Conservation (phyloP, 441 rosid species). For the Capsella rubella region DNA sequence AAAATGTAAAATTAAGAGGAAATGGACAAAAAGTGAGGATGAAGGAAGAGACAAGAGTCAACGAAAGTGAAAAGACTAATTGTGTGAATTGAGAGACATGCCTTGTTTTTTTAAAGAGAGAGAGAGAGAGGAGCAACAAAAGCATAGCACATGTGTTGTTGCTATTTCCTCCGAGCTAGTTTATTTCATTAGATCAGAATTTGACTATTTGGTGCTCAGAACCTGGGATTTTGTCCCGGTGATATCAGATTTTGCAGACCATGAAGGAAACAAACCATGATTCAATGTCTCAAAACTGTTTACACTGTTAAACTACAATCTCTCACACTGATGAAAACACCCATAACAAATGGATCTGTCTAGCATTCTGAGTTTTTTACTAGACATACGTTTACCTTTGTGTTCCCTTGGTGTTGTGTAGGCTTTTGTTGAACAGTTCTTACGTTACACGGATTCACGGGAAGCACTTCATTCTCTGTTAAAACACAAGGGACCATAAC, state of each 20-base stretch:
- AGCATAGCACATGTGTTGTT: slow-evolving; percentile 45
- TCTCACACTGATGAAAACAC: slow-evolving; percentile 4
- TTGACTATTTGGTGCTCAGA: slow-evolving; percentile 44
- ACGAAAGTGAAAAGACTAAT: slow-evolving; percentile 41
- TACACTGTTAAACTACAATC: slow-evolving; percentile 24
- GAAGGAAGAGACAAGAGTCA: slow-evolving; percentile 45
- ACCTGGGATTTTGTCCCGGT: slow-evolving; percentile 40
- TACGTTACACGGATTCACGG: slow-evolving; percentile 52
- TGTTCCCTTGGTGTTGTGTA: slow-evolving; percentile 22
- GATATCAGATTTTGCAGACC: slow-evolving; percentile 38
- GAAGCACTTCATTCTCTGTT: slow-evolving; percentile 97
- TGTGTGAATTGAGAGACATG: slow-evolving; percentile 38
- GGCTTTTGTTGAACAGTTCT: slow-evolving; percentile 22
- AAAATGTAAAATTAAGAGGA: slow-evolving; percentile 23
- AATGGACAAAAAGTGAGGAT: slow-evolving; percentile 18
- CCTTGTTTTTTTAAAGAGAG: slow-evolving; percentile 17
- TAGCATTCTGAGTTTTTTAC: slow-evolving; percentile 11
- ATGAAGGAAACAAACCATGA: slow-evolving; percentile 41
- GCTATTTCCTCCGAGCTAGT: neutral
- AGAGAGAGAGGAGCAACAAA: slow-evolving; percentile 27
- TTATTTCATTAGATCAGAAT: slow-evolving; percentile 22
- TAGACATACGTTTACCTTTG: slow-evolving; percentile 21
- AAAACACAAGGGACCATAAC: slow-evolving; percentile 43
- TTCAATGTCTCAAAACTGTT: slow-evolving; percentile 34
- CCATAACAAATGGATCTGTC: slow-evolving; percentile 13